Evolutionary conservation across 192 early-diverging fungal genomes (phyloP).

Genomic region (Gryganskiella cystojenkinii): DNA sequence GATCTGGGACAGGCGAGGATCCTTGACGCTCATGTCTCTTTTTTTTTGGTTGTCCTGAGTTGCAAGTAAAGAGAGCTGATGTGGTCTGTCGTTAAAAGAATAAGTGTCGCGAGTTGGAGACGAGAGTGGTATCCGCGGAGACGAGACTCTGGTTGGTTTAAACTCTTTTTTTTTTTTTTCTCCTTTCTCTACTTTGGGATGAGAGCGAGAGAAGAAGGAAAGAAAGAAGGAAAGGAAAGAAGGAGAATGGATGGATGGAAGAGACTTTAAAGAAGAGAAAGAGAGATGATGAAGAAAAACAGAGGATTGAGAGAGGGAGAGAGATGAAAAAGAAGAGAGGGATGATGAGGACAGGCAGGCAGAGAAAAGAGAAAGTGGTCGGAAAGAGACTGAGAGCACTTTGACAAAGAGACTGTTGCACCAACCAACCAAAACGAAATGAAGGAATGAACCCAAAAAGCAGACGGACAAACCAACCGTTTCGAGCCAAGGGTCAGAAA

Average conservation of each 20-base stretch:
- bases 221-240: slow-evolving; percentile 3
- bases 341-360: too few species aligned
- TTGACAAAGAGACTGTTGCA: too few species aligned
- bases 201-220: slow-evolving; percentile 1
- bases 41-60: too few species aligned
- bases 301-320: neutral
- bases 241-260: slow-evolving; percentile 10
- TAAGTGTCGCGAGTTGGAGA: neutral
- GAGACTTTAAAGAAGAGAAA: slow-evolving; percentile 4
- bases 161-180: neutral
- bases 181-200: neutral
- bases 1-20: slow-evolving; percentile 64
- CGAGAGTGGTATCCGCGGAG: too few species aligned
- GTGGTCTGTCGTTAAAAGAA: too few species aligned
- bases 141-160: too few species aligned
- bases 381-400: too few species aligned
- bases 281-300: slow-evolving; percentile 5
- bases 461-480: too few species aligned
- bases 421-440: too few species aligned
- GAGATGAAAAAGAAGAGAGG: slow-evolving; percentile 1
- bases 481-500: too few species aligned
- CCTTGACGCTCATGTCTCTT: slow-evolving; percentile 32
- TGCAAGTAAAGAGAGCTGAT: too few species aligned
- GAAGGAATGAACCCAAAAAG: too few species aligned
- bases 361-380: slow-evolving; percentile 1